These are phyloP conservation scores for Pigoraptor vietnamica DNA, from an alignment of 78 protist genomes.

Conservation along the genomic window DNA sequence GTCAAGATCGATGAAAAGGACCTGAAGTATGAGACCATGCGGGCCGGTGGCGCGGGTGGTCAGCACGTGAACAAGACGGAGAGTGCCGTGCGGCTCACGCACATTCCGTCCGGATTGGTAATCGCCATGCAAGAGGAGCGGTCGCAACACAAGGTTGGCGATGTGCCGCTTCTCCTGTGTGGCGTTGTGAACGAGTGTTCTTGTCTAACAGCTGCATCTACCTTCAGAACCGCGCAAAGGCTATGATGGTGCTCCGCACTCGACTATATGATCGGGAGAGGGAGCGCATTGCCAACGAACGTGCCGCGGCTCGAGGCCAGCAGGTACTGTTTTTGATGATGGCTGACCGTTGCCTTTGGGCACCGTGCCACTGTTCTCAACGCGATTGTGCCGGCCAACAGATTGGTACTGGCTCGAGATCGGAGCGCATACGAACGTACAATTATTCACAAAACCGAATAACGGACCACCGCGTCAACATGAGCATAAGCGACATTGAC, in stretches of 20 bases:
- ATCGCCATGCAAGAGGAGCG: conserved; percentile 76
- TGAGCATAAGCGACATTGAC: conserved; percentile 23
- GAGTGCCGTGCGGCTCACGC: conserved; percentile 77
- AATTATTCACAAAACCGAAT: conserved; percentile 76
- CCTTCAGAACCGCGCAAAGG: conserved; percentile 54
- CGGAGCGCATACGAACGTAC: conserved; percentile 73
- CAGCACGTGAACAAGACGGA: conserved; percentile 90
- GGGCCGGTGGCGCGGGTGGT: conserved; percentile 85
- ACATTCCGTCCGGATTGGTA: conserved; percentile 76
- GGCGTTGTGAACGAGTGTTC: background rate
- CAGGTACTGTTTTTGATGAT: background rate
- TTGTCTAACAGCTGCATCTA: background rate
- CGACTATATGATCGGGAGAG: conserved; percentile 53
- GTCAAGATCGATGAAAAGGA: conserved; percentile 47
- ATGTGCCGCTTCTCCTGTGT: background rate
- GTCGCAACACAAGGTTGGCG: conserved; percentile 51
- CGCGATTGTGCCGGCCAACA: conserved; percentile 8
- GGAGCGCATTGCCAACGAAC: conserved; percentile 18
- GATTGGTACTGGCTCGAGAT: conserved; percentile 55
- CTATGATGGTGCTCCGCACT: conserved; percentile 53
- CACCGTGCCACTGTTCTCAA: too few relatives aligned
- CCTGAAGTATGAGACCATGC: conserved; percentile 39
- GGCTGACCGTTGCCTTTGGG: too few relatives aligned
- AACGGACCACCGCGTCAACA: conserved; percentile 81
- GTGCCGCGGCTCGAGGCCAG: background rate